These are phyloP conservation scores for Rubia peregrina DNA, from an alignment of 305 asterid genomes.

Conservation along the genomic window DNA sequence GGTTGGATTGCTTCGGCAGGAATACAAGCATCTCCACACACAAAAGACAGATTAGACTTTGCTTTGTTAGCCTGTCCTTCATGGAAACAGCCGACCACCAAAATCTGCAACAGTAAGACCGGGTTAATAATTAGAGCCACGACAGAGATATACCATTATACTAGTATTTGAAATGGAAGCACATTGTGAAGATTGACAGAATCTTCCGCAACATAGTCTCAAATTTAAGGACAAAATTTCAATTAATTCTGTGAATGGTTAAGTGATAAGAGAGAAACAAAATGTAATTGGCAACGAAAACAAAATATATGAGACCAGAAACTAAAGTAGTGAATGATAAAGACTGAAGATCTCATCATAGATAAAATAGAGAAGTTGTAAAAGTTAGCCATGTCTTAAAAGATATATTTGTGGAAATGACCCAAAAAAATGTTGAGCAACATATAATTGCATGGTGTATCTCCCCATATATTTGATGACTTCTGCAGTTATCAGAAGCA, in stretches of 20 bases:
- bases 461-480: neutral
- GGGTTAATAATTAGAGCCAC: conserved; percentile 7
- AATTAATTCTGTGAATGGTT: neutral
- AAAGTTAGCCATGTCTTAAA: neutral
- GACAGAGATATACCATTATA: neutral
- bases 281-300: neutral
- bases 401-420: neutral
- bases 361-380: neutral
- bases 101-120: conserved; percentile 47
- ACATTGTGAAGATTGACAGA: neutral
- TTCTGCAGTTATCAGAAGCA: neutral
- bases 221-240: neutral
- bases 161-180: neutral
- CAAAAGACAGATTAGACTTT: conserved; percentile 47
- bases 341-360: neutral
- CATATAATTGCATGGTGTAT: neutral
- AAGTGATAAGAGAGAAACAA: neutral
- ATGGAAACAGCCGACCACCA: conserved; percentile 63
- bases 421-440: neutral
- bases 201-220: neutral
- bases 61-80: conserved; percentile 38
- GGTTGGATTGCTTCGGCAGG: conserved; percentile 56
- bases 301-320: neutral
- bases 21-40: conserved; percentile 60
- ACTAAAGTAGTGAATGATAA: neutral